Base-by-base conservation (phyloP, 2,329 filamentous ascomycete species). In the Hypoxylon sp. region DNA sequence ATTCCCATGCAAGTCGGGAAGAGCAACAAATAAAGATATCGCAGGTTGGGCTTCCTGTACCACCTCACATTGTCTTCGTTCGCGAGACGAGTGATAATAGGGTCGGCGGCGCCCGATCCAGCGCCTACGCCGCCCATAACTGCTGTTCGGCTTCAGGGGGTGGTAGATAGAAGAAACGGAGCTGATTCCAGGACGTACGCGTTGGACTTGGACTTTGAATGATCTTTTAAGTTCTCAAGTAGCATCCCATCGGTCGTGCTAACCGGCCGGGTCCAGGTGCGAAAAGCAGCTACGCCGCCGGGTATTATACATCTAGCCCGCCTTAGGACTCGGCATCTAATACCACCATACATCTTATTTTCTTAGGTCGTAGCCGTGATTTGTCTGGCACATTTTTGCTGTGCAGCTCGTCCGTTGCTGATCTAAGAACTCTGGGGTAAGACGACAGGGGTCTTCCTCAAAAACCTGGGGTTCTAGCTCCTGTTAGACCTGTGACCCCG, bases 1-100 rank as follows among this genome's bases (percentile, higher is more conserved):
- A 89, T 86, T 48, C 86, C 86, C 77, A 88, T 85, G 72, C 84
- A 87, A 44, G 84, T 85, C 20, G 85, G 84, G 60, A 89, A 84
- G 51, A 89, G 80, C 62, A 85, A 75, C 6, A 88, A 72, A 70
- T 89, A 89, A 37, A 89, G 78, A 17, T 71, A 72, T 55, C 85
- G 79, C 39, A 89, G 76, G 66, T 89, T 88, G 0, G 82, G 84
- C 74, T 89, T 89, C 70, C 79, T 81, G 76, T 82, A 87, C 84
- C 85, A 88, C 58, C 76, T 75, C 30, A 77, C 74, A 68, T 74
- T 79, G 66, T 81, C 79, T 69, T 79, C 76, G 62, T 75, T 71
- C 52, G 68, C 76, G 55, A 79, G 72, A 44, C 76, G 75, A 20
- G 76, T 76, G 65, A 79, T 52, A 68, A 79, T 76, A 54, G 77